These are phyloP conservation scores for Conringia planisiliqua DNA, from an alignment of 345 rosid genomes.

Conservation along the genomic window DNA sequence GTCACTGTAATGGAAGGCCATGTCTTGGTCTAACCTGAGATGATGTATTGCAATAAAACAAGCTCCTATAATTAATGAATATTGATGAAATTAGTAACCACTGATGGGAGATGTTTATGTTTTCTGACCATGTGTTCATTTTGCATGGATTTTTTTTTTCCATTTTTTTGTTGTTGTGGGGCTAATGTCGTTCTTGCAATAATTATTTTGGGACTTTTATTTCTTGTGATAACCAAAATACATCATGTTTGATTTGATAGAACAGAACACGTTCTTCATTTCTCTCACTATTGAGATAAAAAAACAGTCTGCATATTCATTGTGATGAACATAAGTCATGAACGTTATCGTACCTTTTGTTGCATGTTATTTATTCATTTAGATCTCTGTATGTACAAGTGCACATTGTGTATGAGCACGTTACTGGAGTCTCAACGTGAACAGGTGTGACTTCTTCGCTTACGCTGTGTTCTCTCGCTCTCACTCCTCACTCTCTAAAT, in stretches of 20 bases:
- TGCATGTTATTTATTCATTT: not conserved
- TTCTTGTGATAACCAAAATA: not conserved
- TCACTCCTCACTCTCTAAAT: no score
- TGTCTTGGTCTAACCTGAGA: slow-evolving; percentile 41
- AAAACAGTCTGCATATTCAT: not conserved
- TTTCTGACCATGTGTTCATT: not conserved
- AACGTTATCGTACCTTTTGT: not conserved
- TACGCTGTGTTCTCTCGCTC: no score
- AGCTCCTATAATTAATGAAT: not conserved
- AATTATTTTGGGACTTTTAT: not conserved
- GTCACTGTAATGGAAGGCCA: slow-evolving; percentile 64
- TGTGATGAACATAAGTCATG: not conserved
- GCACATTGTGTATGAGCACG: slow-evolving; percentile 54
- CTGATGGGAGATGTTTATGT: not conserved
- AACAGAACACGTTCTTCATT: not conserved
- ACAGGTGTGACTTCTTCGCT: slow-evolving; percentile 47
- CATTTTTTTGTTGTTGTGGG: no score
- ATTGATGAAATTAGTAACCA: not conserved
- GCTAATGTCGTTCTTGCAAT: not conserved
- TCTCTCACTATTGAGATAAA: not conserved
- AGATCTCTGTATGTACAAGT: slow-evolving; percentile 59
- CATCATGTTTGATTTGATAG: not conserved
- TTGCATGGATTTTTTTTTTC: no score
- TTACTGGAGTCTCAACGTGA: slow-evolving; percentile 60
- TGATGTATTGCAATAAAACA: not conserved